Evolutionary conservation across 352 stramenopile genomes (phyloP).

Genomic region (Lagenidium sp.): DNA sequence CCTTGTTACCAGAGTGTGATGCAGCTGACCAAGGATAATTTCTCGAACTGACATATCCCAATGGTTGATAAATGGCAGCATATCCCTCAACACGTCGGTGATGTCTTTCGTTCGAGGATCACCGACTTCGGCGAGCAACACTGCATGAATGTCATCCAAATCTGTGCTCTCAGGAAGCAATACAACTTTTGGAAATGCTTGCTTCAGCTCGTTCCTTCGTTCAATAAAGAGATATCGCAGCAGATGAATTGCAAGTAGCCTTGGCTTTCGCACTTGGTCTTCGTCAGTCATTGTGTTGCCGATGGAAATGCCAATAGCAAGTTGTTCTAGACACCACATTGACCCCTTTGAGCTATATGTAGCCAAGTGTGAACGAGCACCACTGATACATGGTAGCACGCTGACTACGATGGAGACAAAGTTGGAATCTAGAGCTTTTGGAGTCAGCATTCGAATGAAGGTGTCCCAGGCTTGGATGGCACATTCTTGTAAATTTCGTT

Average conservation of each 20-base stretch:
- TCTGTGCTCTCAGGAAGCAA: constrained; percentile 57
- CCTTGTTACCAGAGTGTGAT: constrained; percentile 53
- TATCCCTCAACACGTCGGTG: constrained; percentile 40
- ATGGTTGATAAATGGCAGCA: constrained; percentile 62
- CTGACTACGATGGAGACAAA: constrained; percentile 85
- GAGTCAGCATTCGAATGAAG: constrained; percentile 73
- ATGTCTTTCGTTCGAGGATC: constrained; percentile 22
- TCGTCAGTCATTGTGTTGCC: too few species aligned
- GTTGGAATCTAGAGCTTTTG: constrained; percentile 75
- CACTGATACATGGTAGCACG: constrained; percentile 54
- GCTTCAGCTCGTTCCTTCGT: constrained; percentile 40
- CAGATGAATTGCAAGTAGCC: constrained; percentile 9
- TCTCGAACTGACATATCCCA: constrained; percentile 75
- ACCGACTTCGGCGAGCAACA: constrained; percentile 46
- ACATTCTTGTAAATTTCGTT: constrained; percentile 42
- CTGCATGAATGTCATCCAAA: constrained; percentile 53
- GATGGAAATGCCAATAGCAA: too few species aligned
- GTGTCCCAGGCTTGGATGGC: constrained; percentile 65
- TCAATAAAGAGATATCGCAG: constrained; percentile 68
- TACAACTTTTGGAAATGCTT: constrained; percentile 56
- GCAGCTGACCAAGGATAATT: constrained; percentile 60
- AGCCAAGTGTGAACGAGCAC: too few species aligned
- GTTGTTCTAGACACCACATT: too few species aligned
- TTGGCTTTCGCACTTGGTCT: too few species aligned
- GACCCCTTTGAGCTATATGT: too few species aligned